Base-by-base conservation (phyloP, 2,329 filamentous ascomycete genomes). In the Trichophyton rubrum region DNA sequence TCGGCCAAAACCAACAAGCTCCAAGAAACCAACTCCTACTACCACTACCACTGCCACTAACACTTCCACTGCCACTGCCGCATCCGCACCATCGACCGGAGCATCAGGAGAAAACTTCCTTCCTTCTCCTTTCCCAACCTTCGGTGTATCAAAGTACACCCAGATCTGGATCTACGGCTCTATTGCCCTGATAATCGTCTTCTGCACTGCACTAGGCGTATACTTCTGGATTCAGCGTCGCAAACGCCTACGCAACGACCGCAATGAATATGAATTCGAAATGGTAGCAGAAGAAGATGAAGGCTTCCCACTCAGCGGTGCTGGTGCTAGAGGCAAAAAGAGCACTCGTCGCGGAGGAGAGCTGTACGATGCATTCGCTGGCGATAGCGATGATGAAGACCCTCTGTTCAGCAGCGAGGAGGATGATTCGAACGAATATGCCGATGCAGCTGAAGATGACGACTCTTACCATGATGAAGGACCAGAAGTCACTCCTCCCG, bases 361-460 rank as follows among this genome's bases (percentile, higher is more conserved):
- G 76, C 77, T 99, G 51, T 99, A 99, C 72, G 93, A 99, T 78
- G 93, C 93, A 3, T 99, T 99, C 79, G 93, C 93, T 0, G 91
- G 89, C 15, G 92, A 90, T 59, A 92, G 92, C 61, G 91, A 93
- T 61, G 87, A 89, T 60, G 85, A 87, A 62, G 68, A 67, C 30
- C 68, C 69, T 61, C 68, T 83, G 45, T 76, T 83, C 63, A 79
- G 76, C 64, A 17, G 73, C 70, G 71, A 73, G 33, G 72, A 73
- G 59, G 75, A 70, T 3, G 63, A 60, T 13, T 43, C 75, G 9
- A 74, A 72, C 17, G 76, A 79, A 61, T 78, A 79, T 35, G 74
- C 68, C 53, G 78, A 77, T 38, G 53, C 41, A 4, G 77, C 76
- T 40, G 59, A 60, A 6, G 49, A 58, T 38, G 59, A 59, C 17